Evolutionary conservation across 345 rosid species (phyloP), one percentile per base, ranked within the genome.

Genomic region (Turnera subulata): DNA sequence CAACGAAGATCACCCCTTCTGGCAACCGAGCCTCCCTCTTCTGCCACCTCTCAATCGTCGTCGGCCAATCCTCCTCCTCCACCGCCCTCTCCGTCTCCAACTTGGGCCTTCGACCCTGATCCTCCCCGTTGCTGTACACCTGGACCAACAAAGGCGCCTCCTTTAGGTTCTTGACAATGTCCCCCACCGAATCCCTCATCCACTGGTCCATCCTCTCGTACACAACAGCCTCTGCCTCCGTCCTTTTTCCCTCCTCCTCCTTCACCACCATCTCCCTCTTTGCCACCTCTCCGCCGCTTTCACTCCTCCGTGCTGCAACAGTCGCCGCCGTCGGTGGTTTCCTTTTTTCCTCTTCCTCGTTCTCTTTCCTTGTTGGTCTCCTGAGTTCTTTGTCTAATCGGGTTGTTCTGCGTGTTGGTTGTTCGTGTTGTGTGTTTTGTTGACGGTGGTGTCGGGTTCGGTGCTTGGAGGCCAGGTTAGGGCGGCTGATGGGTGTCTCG

Each of bases 1-100:
- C 90, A 18, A 89, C 95, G 39, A 84, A 75, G 3, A 89, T 75
- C 67, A 86, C 80, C 12, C 97, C 95, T 32, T 86, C 97, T 1
- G 97, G 97, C 49, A 62, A 59, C 14, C 64, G 70, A 19, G 65
- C 53, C 62, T 73, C 85, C 22, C 82, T 80, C 51, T 59, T 65
- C 25, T 51, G 76, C 97, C 97, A 84, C 46, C 54, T 72, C 6
- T 43, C 59, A 58, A 59, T 80, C 77, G 75, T 50, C 32, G 6
- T 45, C 24, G 58, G 55, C 97, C 97, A 86, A n/a, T 71, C 19
- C 23, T 54, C 76, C 50, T 77, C 80, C 58, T 7, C 50, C 68
- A 44, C 75, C 22, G 82, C 74, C 52, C 48, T 78, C 51, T 78
- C 84, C 38, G 84, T 71, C 50, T 35, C 61, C 59, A 75, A 21